A percentile compares a stretch with the other conserved stretches of the same genome.
Evolutionary conservation across 148 eudicot genomes (phyloP).

Genomic region (Hydrangea macrophylla): DNA sequence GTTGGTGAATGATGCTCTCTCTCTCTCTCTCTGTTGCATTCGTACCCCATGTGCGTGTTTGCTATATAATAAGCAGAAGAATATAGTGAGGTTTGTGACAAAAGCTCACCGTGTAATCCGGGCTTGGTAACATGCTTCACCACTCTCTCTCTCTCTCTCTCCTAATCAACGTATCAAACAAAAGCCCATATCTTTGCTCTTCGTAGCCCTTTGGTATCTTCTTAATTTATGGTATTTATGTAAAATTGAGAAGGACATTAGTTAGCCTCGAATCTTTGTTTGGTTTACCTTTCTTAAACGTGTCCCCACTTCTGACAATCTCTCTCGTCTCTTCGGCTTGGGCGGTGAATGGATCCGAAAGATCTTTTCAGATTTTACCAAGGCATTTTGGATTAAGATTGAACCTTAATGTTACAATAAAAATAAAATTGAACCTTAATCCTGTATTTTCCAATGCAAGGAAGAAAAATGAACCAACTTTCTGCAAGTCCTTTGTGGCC

Average conservation of each 20-base stretch:
- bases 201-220: no score
- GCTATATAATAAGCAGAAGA: slow-evolving; percentile 17
- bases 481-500: no score
- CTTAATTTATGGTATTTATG: background rate
- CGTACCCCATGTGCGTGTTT: slow-evolving; percentile 27
- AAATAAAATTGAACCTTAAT: background rate
- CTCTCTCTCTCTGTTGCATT: background rate
- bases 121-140: slow-evolving; percentile 17
- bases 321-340: background rate
- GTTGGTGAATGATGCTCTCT: slow-evolving; percentile 21
- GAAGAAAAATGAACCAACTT: no score
- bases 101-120: slow-evolving; percentile 18
- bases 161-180: background rate
- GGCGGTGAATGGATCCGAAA: slow-evolving; percentile 5
- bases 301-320: slow-evolving; percentile 6
- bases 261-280: slow-evolving; percentile 17
- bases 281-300: slow-evolving; percentile 8
- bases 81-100: slow-evolving; percentile 12
- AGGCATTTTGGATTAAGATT: background rate
- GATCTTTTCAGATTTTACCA: slow-evolving; percentile 7
- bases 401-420: background rate
- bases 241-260: slow-evolving; percentile 9
- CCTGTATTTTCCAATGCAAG: no score
- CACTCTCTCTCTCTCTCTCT: background rate
- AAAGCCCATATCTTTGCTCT: background rate